Evolutionary conservation across 2,329 filamentous ascomycete genomes (phyloP).

Genomic region (Emergomyces orientalis): DNA sequence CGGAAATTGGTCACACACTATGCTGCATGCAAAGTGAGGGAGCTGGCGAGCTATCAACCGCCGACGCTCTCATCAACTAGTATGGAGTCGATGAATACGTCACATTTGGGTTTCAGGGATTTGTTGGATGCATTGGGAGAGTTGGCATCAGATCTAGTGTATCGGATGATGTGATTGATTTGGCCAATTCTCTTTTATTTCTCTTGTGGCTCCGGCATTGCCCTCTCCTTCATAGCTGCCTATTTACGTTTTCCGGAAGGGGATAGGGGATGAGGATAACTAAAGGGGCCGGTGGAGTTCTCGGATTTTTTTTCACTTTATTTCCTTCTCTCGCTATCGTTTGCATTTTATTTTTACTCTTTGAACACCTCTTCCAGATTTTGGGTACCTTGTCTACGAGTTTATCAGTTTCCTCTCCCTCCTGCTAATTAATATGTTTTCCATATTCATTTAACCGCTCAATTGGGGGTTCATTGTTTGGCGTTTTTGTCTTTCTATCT

Average conservation of each 20-base stretch:
- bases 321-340: not conserved
- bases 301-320: not conserved
- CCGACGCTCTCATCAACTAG: slow-evolving; percentile 6
- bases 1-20: slow-evolving; percentile 34
- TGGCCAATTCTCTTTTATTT: not conserved
- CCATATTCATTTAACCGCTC: not conserved
- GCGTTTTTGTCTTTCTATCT: slow-evolving; percentile 4
- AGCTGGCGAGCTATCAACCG: slow-evolving; percentile 27
- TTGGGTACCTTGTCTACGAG: not conserved
- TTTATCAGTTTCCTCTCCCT: not conserved
- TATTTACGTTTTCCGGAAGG: not conserved
- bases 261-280: not conserved
- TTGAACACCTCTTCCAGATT: slow-evolving; percentile 13
- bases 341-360: slow-evolving; percentile 12
- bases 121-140: slow-evolving; percentile 32
- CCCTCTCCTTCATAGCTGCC: not conserved
- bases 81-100: slow-evolving; percentile 20
- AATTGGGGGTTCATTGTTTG: not conserved
- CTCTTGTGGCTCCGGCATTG: not conserved
- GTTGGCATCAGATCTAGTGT: slow-evolving; percentile 35
- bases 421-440: not conserved
- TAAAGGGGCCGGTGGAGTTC: not conserved
- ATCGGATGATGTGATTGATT: slow-evolving; percentile 30
- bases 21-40: slow-evolving; percentile 33
- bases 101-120: slow-evolving; percentile 26